phyloP scores from a whole-genome alignment of 2,329 filamentous ascomycete genomes.

The Fusarium ramigenum region DNA sequence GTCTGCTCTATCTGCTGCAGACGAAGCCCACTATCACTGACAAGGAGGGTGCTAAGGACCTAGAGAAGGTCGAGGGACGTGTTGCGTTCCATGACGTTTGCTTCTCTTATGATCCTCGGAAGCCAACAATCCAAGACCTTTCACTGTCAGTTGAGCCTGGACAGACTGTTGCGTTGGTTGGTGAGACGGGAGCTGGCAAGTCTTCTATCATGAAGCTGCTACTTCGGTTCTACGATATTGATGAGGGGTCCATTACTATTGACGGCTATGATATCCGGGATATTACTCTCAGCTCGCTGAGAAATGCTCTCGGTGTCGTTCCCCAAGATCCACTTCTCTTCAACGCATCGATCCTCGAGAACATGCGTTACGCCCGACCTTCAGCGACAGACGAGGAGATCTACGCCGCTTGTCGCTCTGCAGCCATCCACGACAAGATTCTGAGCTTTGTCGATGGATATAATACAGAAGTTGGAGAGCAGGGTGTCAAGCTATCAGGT shows the following conservation, averaged over 20 bases:
- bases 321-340: slow-evolving; percentile 73
- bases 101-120: slow-evolving; percentile 65
- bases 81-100: slow-evolving; percentile 64
- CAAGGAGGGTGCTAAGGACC: slow-evolving; percentile 52
- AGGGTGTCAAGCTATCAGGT: slow-evolving; percentile 65
- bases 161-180: slow-evolving; percentile 68
- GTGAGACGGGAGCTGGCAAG: slow-evolving; percentile 70
- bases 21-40: slow-evolving; percentile 66
- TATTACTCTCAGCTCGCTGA: slow-evolving; percentile 65
- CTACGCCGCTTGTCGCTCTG: slow-evolving; percentile 67
- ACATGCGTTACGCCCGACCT: slow-evolving; percentile 69
- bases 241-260: slow-evolving; percentile 62
- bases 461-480: slow-evolving; percentile 61
- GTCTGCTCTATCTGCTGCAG: slow-evolving; percentile 64
- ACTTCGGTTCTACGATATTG: slow-evolving; percentile 68
- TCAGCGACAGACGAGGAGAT: slow-evolving; percentile 70
- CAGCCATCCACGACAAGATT: slow-evolving; percentile 73
- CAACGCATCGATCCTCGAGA: slow-evolving; percentile 71
- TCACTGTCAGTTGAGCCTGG: slow-evolving; percentile 60
- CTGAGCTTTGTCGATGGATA: slow-evolving; percentile 63
- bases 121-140: slow-evolving; percentile 59
- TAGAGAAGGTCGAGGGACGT: slow-evolving; percentile 57
- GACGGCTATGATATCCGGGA: slow-evolving; percentile 69
- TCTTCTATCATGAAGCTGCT: slow-evolving; percentile 70
- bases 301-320: slow-evolving; percentile 68